Conservation (phyloP, 179 eudicot genomes). For the Spergularia azorica region DNA sequence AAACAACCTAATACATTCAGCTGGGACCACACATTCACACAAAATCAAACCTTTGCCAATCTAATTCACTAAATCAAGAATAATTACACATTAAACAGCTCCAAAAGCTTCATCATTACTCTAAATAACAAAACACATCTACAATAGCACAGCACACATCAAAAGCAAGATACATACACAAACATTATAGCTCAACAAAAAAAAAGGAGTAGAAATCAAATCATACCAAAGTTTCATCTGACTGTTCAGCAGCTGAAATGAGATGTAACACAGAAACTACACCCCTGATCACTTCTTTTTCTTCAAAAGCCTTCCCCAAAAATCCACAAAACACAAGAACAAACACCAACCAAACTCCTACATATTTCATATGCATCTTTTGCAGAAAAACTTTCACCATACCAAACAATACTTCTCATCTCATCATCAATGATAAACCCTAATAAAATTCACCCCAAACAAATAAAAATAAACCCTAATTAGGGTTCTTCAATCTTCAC, state of each 20-base stretch:
- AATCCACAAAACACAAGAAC: slow-evolving; percentile 42
- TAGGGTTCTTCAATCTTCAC: slow-evolving; percentile 14
- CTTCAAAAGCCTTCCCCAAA: slow-evolving; percentile 41
- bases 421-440: slow-evolving; percentile 43
- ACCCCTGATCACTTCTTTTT: slow-evolving; percentile 35
- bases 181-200: slow-evolving; percentile 10
- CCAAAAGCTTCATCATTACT: slow-evolving; percentile 9
- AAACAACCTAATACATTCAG: not conserved
- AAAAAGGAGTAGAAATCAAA: slow-evolving; percentile 12
- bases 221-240: slow-evolving; percentile 59
- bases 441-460: slow-evolving; percentile 16
- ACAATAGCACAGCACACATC: not conserved
- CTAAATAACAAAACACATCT: not conserved
- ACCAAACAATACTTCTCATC: slow-evolving; percentile 41
- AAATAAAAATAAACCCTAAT: slow-evolving; percentile 17
- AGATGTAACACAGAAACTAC: slow-evolving; percentile 35
- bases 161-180: not conserved
- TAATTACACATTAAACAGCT: not conserved
- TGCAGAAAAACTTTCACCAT: slow-evolving; percentile 38
- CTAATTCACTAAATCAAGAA: not conserved
- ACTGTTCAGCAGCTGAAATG: slow-evolving; percentile 37
- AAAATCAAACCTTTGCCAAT: not conserved
- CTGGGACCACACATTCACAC: not conserved
- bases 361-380: slow-evolving; percentile 46
- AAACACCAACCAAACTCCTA: slow-evolving; percentile 42